These are phyloP conservation scores for Metrosideros polymorpha DNA, from an alignment of 441 rosid species.

Conservation along the genomic window DNA sequence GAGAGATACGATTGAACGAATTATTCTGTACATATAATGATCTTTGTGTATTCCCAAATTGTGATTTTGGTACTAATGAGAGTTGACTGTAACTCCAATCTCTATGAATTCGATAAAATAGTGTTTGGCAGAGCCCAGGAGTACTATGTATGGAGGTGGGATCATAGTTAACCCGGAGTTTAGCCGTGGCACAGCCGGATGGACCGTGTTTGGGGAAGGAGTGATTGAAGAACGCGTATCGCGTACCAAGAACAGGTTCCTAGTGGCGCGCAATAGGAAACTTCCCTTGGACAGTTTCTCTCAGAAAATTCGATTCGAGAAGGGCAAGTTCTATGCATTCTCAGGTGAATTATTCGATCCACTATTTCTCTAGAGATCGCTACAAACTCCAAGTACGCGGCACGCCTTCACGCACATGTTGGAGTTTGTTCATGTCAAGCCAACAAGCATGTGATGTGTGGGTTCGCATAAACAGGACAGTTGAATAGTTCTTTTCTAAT, in stretches of 20 bases:
- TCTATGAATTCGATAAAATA: neutral
- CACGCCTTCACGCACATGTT: neutral
- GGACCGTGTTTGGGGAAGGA: neutral
- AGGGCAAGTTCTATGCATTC: neutral
- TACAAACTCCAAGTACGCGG: neutral
- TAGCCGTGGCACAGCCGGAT: neutral
- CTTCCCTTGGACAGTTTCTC: neutral
- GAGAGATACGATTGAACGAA: neutral
- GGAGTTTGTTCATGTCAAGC: neutral
- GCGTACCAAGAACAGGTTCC: neutral
- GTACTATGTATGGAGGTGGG: neutral
- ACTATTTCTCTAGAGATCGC: neutral
- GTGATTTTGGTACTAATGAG: neutral
- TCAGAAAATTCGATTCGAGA: neutral
- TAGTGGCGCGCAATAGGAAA: neutral
- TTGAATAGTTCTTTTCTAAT: neutral
- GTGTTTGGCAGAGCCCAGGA: neutral
- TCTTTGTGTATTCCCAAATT: neutral
- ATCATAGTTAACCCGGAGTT: neutral
- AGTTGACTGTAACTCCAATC: neutral
- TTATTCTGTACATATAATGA: neutral
- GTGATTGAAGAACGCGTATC: neutral
- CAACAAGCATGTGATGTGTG: neutral
- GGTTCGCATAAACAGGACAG: neutral
- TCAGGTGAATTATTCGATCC: neutral